Base-by-base conservation (phyloP, 352 stramenopile species). In the Phytophthora pisi region DNA sequence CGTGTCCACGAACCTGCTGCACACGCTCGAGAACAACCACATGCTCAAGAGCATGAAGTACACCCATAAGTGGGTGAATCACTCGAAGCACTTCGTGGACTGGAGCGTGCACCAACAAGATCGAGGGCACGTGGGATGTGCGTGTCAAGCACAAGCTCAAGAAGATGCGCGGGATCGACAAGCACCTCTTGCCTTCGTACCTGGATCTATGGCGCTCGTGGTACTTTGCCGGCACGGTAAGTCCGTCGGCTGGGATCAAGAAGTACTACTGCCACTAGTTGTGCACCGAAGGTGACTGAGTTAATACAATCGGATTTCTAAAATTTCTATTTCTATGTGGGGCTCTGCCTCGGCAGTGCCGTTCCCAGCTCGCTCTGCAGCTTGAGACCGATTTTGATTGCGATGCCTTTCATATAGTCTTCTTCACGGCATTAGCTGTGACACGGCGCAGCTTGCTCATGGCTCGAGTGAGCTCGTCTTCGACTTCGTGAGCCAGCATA, bases 31-130 rank as follows among this genome's bases (percentile, higher is more conserved):
- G 36, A 9, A n/a, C 8, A 60, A 60, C 11, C 20, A 34, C n/a
- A 57, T 36, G 51, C 51, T 57, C 4, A 36, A 31, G 9, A 51
- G 8, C 20, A 60, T n/a, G 38, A 38, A 43, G 6, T 60, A 51
- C 23, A 60, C 18, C 2, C 51, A 49, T 11, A 8, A 34, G 9
- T 50, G 51, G 51, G 51, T 57, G 5, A 57, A 50, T 18, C 50
- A 57, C 15, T 26, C n/a, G 1, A 40, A 60, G 53, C 16, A 40
- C 53, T 60, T 51, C 18, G 51, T 57, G 16, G 51, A 57, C 31
- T 2, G 51, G 51, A 3, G 28, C 36, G 9, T 42, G 36, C 36
- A 42, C 36, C 6, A n/a, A 42, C 36, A 20, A 1, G 20, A 42
- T 42, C 34, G 34, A 42, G 34, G 34, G 34, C 34, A 42, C 34